These are phyloP conservation scores for Pyricularia sp. DNA, from an alignment of 2,329 filamentous ascomycete species.

Conservation along the genomic window DNA sequence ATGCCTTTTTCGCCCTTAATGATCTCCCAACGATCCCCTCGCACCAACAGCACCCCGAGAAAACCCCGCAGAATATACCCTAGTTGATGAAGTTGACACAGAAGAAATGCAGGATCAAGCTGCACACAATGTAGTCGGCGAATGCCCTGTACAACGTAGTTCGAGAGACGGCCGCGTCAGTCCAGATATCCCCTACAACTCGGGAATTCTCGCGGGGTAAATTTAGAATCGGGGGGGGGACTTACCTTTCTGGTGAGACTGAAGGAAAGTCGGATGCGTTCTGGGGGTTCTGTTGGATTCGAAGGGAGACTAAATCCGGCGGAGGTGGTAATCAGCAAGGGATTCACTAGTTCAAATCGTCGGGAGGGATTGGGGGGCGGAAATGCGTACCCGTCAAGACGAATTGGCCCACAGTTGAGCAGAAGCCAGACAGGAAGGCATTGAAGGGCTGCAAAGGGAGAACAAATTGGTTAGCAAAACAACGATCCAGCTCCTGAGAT, in stretches of 20 bases:
- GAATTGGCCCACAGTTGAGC: conserved; percentile 90
- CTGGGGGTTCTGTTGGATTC: conserved; percentile 80
- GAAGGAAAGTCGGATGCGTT: conserved; percentile 67
- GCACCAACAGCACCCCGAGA: background rate
- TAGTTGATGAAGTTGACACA: conserved; percentile 99
- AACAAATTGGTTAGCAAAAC: background rate
- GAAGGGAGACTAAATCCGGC: conserved; percentile 45
- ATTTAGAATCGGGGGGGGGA: background rate
- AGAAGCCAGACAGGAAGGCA: conserved; percentile 92
- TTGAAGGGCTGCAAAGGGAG: conserved; percentile 68
- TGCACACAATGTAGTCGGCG: conserved; percentile 90
- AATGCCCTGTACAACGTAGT: conserved; percentile 53
- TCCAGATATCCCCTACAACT: conserved; percentile 4
- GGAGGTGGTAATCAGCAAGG: background rate
- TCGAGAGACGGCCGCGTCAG: background rate
- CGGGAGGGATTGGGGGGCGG: background rate
- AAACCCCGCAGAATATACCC: background rate
- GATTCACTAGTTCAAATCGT: background rate
- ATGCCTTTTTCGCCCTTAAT: background rate
- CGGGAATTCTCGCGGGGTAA: background rate
- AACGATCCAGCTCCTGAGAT: no score
- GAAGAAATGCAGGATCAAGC: conserved; percentile 94
- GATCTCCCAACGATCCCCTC: background rate
- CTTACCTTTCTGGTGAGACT: conserved; percentile 69
- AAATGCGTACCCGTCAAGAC: conserved; percentile 63